A percentile compares a stretch with the other conserved stretches of the same genome.
phyloP scores from a whole-genome alignment of 2,329 filamentous ascomycete genomes.

The Geosmithia morbida region DNA sequence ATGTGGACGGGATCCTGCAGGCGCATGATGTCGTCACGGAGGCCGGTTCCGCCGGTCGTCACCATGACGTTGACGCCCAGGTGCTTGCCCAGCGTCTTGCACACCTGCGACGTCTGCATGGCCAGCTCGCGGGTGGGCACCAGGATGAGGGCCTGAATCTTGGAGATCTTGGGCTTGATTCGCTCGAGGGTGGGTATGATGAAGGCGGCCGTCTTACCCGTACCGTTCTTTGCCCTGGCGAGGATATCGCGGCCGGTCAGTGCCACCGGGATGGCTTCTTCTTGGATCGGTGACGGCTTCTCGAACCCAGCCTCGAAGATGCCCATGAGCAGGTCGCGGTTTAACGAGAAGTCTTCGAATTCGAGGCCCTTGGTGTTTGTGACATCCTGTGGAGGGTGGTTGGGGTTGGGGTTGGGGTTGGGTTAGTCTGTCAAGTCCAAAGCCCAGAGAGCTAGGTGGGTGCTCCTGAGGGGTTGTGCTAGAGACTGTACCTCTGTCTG shows the following conservation, averaged over 20 bases:
- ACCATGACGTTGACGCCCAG: constrained; percentile 98
- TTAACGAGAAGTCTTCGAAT: constrained; percentile 93
- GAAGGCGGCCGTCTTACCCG: constrained; percentile 95
- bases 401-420: no score
- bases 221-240: constrained; percentile 95
- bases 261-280: constrained; percentile 96
- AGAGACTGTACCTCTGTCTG: constrained; percentile 55
- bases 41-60: constrained; percentile 85
- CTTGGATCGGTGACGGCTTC: constrained; percentile 96
- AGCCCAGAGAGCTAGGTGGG: neutral
- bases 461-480: constrained; percentile 1
- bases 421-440: neutral
- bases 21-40: constrained; percentile 94
- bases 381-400: constrained; percentile 56
- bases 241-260: constrained; percentile 91
- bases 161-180: constrained; percentile 91
- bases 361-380: constrained; percentile 95
- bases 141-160: constrained; percentile 91
- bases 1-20: constrained; percentile 92
- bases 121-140: constrained; percentile 95
- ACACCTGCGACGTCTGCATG: constrained; percentile 96
- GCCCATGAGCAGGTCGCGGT: constrained; percentile 92
- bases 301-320: constrained; percentile 99
- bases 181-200: constrained; percentile 90
- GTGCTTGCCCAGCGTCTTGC: constrained; percentile 96